Conservation (phyloP, 1,284 basidiomycete genomes). For the Amylostereum areolatum region DNA sequence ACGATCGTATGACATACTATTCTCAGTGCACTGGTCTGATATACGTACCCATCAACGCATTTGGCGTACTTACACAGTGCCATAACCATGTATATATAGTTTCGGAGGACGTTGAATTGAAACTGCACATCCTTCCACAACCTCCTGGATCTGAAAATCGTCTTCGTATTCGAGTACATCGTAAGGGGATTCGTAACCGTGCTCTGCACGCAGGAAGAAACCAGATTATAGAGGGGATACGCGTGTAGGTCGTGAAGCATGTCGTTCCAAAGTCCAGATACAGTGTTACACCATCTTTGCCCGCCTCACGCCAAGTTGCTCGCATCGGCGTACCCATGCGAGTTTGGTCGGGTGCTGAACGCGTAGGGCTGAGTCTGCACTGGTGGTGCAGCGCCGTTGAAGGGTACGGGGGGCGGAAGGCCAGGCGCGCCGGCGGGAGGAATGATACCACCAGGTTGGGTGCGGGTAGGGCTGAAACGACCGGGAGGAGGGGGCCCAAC, state of each 20-base stretch:
- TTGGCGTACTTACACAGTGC: too few species aligned
- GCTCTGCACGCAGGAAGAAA: neutral
- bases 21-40: too few species aligned
- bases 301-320: neutral
- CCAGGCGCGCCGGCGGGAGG: neutral
- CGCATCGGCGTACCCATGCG: conserved; percentile 1
- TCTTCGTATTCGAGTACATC: neutral
- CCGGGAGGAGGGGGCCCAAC: neutral
- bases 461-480: neutral
- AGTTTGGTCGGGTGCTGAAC: neutral
- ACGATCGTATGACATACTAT: too few species aligned
- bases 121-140: too few species aligned
- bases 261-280: neutral
- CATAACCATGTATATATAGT: too few species aligned
- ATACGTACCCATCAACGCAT: too few species aligned
- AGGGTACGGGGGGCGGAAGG: neutral
- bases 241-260: neutral
- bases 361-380: neutral
- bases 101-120: too few species aligned
- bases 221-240: neutral
- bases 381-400: neutral
- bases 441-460: neutral
- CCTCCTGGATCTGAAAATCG: neutral
- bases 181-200: neutral
- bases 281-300: neutral